Evolutionary conservation across 345 rosid species (phyloP).

Genomic region (Eucalyptus erythrocorys): DNA sequence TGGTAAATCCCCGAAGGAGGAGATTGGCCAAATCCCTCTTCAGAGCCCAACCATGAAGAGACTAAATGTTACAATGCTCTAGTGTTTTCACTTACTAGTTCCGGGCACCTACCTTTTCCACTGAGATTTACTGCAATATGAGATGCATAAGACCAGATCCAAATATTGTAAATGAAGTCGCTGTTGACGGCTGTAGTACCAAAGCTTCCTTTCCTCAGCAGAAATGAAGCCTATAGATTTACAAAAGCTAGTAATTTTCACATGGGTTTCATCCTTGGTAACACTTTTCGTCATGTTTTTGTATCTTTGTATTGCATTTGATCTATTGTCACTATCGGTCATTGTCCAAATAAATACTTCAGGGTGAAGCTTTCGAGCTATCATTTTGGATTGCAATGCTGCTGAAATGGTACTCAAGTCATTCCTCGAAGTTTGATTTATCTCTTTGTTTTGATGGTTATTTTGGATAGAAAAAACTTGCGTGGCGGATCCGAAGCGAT

Average conservation of each 20-base stretch:
- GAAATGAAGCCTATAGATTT: background rate
- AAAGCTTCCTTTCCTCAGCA: background rate
- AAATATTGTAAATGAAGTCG: background rate
- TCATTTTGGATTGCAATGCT: background rate
- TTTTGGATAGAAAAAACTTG: background rate
- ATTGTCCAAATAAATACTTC: background rate
- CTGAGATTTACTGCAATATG: background rate
- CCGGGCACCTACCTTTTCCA: background rate
- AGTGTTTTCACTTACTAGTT: background rate
- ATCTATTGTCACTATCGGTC: background rate
- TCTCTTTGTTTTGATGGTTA: background rate
- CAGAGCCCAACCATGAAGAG: background rate
- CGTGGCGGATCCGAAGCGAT: background rate
- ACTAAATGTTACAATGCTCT: background rate
- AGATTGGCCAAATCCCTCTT: background rate
- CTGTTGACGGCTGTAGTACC: background rate
- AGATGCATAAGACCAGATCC: background rate
- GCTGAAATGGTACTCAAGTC: background rate
- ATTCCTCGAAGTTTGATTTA: background rate
- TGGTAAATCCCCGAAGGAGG: background rate
- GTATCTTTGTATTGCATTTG: background rate
- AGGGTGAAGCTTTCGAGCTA: background rate
- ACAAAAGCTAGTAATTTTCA: background rate
- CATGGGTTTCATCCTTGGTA: background rate
- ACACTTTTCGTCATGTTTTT: background rate